A percentile compares a stretch with the other conserved stretches of the same genome.
phyloP scores from a whole-genome alignment of 805 yeast species.

The Naumovozyma castellii region DNA sequence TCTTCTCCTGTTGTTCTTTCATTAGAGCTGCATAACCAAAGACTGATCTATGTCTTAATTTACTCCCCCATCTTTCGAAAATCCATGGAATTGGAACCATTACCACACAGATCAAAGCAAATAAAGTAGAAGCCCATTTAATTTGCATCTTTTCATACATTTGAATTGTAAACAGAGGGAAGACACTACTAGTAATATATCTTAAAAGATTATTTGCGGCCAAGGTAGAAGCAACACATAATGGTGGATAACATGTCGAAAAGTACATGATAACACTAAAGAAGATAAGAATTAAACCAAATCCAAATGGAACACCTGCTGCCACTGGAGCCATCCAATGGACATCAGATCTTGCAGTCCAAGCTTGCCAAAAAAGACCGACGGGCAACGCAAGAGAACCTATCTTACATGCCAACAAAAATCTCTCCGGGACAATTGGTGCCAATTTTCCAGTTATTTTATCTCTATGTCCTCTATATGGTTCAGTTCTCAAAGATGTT shows the following conservation, averaged over 20 bases:
- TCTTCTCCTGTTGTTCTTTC: conserved; percentile 30
- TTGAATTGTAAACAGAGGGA: conserved; percentile 81
- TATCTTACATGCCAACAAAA: conserved; percentile 50
- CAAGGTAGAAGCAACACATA: conserved; percentile 72
- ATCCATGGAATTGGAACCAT: conserved; percentile 71
- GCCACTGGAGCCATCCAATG: conserved; percentile 74
- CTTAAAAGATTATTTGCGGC: conserved; percentile 82
- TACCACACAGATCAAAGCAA: conserved; percentile 55
- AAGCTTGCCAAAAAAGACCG: conserved; percentile 71
- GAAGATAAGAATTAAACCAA: conserved; percentile 62
- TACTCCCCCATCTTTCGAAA: conserved; percentile 49
- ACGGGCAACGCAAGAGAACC: conserved; percentile 62
- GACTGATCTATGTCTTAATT: conserved; percentile 45
- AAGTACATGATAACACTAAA: conserved; percentile 62
- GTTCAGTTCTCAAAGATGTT: conserved; percentile 17
- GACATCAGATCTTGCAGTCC: conserved; percentile 53
- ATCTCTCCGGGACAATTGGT: conserved; percentile 50
- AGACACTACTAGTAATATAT: conserved; percentile 65
- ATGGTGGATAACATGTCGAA: conserved; percentile 63
- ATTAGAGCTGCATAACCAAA: conserved; percentile 49
- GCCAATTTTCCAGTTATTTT: conserved; percentile 41
- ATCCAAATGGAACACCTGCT: conserved; percentile 74
- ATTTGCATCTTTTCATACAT: conserved; percentile 65
- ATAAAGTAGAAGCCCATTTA: conserved; percentile 67
- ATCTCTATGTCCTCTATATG: conserved; percentile 39